Base-by-base conservation (phyloP, 306 rosid species). In the Fragaria vesca region DNA sequence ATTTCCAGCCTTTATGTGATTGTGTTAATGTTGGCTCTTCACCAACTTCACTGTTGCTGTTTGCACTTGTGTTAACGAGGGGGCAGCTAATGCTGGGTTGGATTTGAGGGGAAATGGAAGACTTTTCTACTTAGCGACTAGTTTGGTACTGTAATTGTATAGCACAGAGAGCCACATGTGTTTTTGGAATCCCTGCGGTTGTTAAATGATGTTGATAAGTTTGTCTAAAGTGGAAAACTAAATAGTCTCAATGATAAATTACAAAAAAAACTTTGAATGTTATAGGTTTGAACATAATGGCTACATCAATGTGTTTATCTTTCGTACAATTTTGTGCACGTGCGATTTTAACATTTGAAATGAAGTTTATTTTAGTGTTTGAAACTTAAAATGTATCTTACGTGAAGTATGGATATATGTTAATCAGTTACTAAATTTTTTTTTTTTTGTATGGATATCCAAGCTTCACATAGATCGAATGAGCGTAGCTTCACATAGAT, bases 11-110 rank as follows among this genome's bases (percentile, higher is more conserved):
- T 15, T 62, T 30, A 26, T 62, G 40, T 62, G 67, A 28, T 62
- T 62, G 42, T 62, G 40, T 16, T 34, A 66, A 34, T 36, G 70
- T 66, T 36, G 15, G 2, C 48, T 18, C 47, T 66, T 38, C 71
- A 66, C 71, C 71, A 36, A 66, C 71, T 38, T 8, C 48, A 38
- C 47, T 38, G 71, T 66, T 30, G 68, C n/a, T 30, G 5, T 58
- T 58, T 24, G 34, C 16, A 13, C 8, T 26, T 61, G 17, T 26
- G 67, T 32, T 16, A 5, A 63, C 15, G 21, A 36, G 15, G 21
- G 8, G 43, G 69, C 69, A 15, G 69, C 69, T 63, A 57, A 62
- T 63, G 40, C 69, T 63, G 69, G 43, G 16, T 63, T 63, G 42
- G 20, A 16, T 30, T 62, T 32, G 4, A 16, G 21, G 54, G 24